Percentiles rank a stretch among this genome's conserved stretches.
Conservation (phyloP, 148 eudicot genomes). For the Chenopodium quinoa region DNA sequence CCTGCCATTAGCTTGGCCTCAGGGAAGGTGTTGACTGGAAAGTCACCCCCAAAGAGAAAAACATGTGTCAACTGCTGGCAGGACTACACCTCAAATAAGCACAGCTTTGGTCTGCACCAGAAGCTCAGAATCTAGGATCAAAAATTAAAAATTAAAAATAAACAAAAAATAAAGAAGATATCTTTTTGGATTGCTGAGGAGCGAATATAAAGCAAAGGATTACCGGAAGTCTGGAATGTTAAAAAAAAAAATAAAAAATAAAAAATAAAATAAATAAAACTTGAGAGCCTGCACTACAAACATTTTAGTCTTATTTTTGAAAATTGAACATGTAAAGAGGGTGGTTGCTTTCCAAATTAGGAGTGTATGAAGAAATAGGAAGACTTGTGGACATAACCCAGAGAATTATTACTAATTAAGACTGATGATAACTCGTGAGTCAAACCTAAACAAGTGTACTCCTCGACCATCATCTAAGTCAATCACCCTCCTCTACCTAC, state of each 20-base stretch:
- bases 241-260: too few species aligned
- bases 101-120: neutral
- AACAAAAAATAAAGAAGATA: neutral
- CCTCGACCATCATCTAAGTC: too few species aligned
- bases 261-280: too few species aligned
- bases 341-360: neutral
- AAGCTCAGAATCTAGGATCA: neutral
- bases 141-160: neutral
- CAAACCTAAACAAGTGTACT: neutral
- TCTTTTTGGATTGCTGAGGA: neutral
- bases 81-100: neutral
- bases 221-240: too few species aligned
- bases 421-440: neutral
- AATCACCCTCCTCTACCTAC: too few species aligned
- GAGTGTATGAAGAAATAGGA: neutral
- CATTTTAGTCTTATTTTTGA: too few species aligned
- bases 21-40: neutral
- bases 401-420: neutral
- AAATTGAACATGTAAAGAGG: neutral
- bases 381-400: neutral
- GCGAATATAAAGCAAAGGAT: neutral
- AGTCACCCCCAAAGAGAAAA: neutral
- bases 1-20: neutral
- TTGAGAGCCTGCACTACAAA: too few species aligned
- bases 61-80: neutral